Base-by-base conservation (phyloP, 2,329 filamentous ascomycete genomes). In the Penicillium sp. region DNA sequence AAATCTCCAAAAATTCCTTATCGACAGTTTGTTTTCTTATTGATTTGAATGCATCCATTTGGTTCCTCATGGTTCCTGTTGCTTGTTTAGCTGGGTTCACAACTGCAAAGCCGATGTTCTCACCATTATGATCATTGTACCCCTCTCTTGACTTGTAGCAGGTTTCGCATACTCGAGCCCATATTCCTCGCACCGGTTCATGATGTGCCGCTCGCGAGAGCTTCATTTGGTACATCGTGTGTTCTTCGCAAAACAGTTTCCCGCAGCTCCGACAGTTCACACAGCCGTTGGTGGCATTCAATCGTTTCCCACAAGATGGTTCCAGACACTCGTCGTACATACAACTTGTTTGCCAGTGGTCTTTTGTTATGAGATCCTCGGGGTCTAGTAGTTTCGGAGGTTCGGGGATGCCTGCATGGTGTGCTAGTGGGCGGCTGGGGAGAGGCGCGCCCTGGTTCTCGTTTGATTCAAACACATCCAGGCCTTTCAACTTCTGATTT, bases 181-280 rank as follows among this genome's bases (percentile, higher is more conserved):
- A 99, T 65, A 91, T 84, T 8, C 94, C 94, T 60, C 93, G 82
- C 1, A 94, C 85, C 0, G 94, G 93, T 62, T 99, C 94, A 75
- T 97, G 91, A 57, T 87, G 84, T 4, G 94, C 94, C 31, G 92
- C 89, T 53, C 92, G 83, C 9, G 92, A 96, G 11, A 99, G 81
- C 79, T 95, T 97, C 90, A 97, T 97, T 78, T 99, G 93, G 71
- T 97, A 99, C 92, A 99, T 96, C 51, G 94, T 97, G 73, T 99
- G 94, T 66, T 93, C 90, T 70, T 97, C 94, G 75, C 94, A 99
- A 72, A 97, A 99, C 40, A 99, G 78, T 66, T 88, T 88, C 7
- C 94, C 94, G 69, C 94, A 99, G 61, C 92, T 91, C 61, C 94
- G 84, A 75, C 94, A 99, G 73, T 99, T 97, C 67, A 99, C 87